A percentile compares a stretch with the other conserved stretches of the same genome.
These are phyloP conservation scores for Heteromeles arbutifolia DNA, from an alignment of 306 rosid species.

Conservation along the genomic window DNA sequence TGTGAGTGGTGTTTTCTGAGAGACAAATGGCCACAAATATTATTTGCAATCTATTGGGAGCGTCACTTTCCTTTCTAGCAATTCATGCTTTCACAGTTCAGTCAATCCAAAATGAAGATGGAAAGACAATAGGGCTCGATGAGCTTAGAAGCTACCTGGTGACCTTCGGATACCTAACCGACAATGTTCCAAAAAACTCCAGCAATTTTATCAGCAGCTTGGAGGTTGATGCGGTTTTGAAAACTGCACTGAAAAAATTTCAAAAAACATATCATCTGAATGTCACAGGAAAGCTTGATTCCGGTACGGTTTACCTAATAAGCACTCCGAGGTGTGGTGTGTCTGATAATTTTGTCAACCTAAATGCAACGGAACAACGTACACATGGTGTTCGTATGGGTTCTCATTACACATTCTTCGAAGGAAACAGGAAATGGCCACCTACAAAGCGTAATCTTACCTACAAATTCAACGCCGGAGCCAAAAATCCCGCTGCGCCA, in stretches of 20 bases:
- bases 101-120: not conserved
- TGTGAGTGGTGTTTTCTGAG: too few relatives aligned
- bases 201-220: not conserved
- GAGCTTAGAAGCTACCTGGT: not conserved
- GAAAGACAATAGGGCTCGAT: not conserved
- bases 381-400: not conserved
- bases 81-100: not conserved
- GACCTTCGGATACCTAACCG: constrained; percentile 5
- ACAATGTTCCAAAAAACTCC: not conserved
- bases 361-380: not conserved
- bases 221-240: not conserved
- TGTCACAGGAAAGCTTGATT: constrained; percentile 16
- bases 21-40: too few relatives aligned
- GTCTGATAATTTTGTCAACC: not conserved
- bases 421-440: not conserved
- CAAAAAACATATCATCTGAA: not conserved
- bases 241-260: not conserved
- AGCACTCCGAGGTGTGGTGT: constrained; percentile 5
- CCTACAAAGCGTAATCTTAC: not conserved
- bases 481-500: too few relatives aligned
- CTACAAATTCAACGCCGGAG: not conserved
- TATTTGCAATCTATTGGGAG: not conserved
- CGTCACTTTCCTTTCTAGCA: not conserved
- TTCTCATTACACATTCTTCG: not conserved
- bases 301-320: not conserved